Evolutionary conservation across 768 basidiomycete species (phyloP).

Genomic region (Nevesoporus exiguus): DNA sequence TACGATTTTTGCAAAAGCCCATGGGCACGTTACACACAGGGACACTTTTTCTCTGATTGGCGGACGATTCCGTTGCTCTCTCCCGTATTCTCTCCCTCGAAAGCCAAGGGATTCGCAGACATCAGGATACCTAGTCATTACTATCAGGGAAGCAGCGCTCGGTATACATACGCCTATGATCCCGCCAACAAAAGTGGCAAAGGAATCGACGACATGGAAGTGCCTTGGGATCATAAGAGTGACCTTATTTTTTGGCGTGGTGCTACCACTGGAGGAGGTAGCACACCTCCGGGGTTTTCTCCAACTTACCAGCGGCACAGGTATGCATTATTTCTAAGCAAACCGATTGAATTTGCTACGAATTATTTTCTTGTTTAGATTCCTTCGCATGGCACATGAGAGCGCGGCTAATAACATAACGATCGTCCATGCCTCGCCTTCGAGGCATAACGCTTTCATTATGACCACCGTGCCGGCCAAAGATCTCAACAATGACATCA

Average conservation of each 20-base stretch:
- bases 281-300: slow-evolving; percentile 78
- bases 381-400: slow-evolving; percentile 76
- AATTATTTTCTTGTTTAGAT: slow-evolving; percentile 31
- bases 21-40: slow-evolving; percentile 82
- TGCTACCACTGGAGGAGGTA: slow-evolving; percentile 92
- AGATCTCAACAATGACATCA: slow-evolving; percentile 69
- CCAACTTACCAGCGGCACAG: slow-evolving; percentile 85
- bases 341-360: background rate
- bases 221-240: slow-evolving; percentile 83
- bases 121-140: slow-evolving; percentile 96
- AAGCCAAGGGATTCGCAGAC: slow-evolving; percentile 79
- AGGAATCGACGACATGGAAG: slow-evolving; percentile 80
- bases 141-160: slow-evolving; percentile 77
- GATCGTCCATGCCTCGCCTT: slow-evolving; percentile 68
- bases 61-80: slow-evolving; percentile 83
- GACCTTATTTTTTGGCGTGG: slow-evolving; percentile 93
- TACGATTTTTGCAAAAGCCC: slow-evolving; percentile 80
- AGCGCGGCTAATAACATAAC: slow-evolving; percentile 46
- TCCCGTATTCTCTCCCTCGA: slow-evolving; percentile 92
- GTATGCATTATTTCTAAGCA: slow-evolving; percentile 33
- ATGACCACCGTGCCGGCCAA: slow-evolving; percentile 57
- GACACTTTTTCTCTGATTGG: slow-evolving; percentile 98
- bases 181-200: slow-evolving; percentile 61
- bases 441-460: slow-evolving; percentile 52
- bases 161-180: slow-evolving; percentile 93